Evolutionary conservation across 441 rosid genomes (phyloP), one percentile per base, ranked within the genome.

Genomic region (Rhodomyrtus psidioides): DNA sequence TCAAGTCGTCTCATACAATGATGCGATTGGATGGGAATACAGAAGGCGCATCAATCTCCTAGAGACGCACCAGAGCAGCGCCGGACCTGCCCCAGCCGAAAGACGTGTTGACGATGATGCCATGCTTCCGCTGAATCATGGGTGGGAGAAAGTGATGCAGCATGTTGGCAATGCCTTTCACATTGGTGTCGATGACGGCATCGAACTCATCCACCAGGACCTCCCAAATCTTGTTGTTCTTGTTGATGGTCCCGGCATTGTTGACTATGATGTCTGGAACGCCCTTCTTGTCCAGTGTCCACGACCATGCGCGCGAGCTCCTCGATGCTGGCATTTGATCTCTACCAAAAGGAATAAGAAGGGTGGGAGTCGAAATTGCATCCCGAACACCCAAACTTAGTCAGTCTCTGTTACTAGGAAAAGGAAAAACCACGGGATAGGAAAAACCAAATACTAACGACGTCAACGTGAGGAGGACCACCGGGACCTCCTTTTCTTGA

Each of bases 61-160:
- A 57, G 53, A 14, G 86, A 88, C 86, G 90, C 91, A 97, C 98
- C 97, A 95, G 93, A 12, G 98, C 98, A 87, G 99, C 98, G 70
- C 96, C 98, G 30, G 98, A 96, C 90, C 98, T 88, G 88, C 99
- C 99, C 98, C 98, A 96, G 55, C 99, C 98, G 85, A 98, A 96
- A 87, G 99, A 97, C 92, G 94, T 88, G 86, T 97, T 97, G 55
- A 97, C 96, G 82, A 97, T 92, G 83, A 97, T 94, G 87, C 98
- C 99, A 86, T 88, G 96, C 91, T 92, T 93, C 56, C 85, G 93
- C 30, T 96, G 94, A 82, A 96, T 84, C 98, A 97, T 95, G 86
- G 93, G 87, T 79, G 98, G 99, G 83, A 97, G 93, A 88, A 97
- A 97, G 88, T 96, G 98, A 17, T 98, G 97, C 87, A 97, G 81